Conservation (phyloP, 1,284 basidiomycete genomes). For the Exobasidium rhododendri region DNA sequence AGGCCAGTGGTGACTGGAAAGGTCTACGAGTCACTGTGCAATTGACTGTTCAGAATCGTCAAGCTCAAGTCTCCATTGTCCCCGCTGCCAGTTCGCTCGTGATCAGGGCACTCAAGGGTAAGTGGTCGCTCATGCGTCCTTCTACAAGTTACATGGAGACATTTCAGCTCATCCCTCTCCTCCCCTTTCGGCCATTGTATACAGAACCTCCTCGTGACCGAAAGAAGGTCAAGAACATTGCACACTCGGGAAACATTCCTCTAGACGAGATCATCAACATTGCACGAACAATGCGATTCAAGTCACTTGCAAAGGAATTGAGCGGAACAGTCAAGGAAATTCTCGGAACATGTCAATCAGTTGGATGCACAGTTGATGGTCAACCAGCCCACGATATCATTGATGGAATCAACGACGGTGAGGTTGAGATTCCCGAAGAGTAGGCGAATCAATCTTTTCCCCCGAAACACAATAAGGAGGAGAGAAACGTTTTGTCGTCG, state of each 20-base stretch:
- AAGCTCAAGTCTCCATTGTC: constrained; percentile 93
- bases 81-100: constrained; percentile 97
- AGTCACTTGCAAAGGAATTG: constrained; percentile 89
- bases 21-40: constrained; percentile 99
- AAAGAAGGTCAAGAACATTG: constrained; percentile 99
- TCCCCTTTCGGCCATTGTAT: background rate
- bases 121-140: constrained; percentile 10
- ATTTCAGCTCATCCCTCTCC: constrained; percentile 1
- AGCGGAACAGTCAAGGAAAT: constrained; percentile 78
- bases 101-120: constrained; percentile 86
- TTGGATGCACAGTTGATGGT: constrained; percentile 96
- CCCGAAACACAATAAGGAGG: no score
- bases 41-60: constrained; percentile 99
- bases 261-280: constrained; percentile 94
- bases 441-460: no score
- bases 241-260: constrained; percentile 90
- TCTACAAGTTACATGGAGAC: constrained; percentile 3
- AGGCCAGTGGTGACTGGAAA: constrained; percentile 98
- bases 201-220: constrained; percentile 89
- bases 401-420: constrained; percentile 90
- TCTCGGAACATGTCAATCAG: constrained; percentile 66
- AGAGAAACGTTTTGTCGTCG: no score
- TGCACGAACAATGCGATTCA: constrained; percentile 91
- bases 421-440: constrained; percentile 63
- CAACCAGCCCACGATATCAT: constrained; percentile 91